Evolutionary conservation across 495 filamentous ascomycete species (phyloP).

Genomic region (Thermochaetoides thermophila): DNA sequence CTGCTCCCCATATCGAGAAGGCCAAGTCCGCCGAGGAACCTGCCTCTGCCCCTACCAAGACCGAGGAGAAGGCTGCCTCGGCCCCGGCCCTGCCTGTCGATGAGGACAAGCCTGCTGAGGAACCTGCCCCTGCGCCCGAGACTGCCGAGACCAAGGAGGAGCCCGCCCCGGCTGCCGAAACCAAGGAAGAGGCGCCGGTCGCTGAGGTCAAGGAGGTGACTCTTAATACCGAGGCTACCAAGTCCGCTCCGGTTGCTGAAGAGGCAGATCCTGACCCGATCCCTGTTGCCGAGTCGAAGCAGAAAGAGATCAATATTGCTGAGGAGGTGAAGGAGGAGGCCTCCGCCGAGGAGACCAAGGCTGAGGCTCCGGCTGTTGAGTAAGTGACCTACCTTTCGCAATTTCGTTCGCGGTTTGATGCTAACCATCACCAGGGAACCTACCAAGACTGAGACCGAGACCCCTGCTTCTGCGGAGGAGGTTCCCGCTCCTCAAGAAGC

Average conservation of each 20-base stretch:
- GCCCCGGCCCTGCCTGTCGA: background rate
- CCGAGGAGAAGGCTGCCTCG: conserved; percentile 1
- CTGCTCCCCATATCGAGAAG: background rate
- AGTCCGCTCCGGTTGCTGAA: too few species aligned
- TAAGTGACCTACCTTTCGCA: too few species aligned
- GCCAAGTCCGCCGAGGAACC: background rate
- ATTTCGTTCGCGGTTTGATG: too few species aligned
- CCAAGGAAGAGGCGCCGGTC: background rate
- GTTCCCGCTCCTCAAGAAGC: too few species aligned
- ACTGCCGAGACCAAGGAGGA: conserved; percentile 6
- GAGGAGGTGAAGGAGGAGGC: conserved; percentile 1
- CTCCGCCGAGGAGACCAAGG: too few species aligned
- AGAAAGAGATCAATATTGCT: background rate
- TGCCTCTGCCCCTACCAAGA: background rate
- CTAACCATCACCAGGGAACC: too few species aligned
- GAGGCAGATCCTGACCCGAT: background rate
- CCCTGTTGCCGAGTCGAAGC: background rate
- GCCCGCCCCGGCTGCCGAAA: conserved; percentile 1
- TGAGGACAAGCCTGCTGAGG: background rate
- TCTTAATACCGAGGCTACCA: background rate
- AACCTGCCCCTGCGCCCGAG: background rate
- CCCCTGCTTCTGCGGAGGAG: too few species aligned
- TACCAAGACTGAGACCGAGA: background rate
- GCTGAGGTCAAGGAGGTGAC: conserved; percentile 1
- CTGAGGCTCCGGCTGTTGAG: too few species aligned